A percentile compares a stretch with the other conserved stretches of the same genome.
These are phyloP conservation scores for Waltergamsia citrina DNA, from an alignment of 2,329 filamentous ascomycete species.

Conservation along the genomic window DNA sequence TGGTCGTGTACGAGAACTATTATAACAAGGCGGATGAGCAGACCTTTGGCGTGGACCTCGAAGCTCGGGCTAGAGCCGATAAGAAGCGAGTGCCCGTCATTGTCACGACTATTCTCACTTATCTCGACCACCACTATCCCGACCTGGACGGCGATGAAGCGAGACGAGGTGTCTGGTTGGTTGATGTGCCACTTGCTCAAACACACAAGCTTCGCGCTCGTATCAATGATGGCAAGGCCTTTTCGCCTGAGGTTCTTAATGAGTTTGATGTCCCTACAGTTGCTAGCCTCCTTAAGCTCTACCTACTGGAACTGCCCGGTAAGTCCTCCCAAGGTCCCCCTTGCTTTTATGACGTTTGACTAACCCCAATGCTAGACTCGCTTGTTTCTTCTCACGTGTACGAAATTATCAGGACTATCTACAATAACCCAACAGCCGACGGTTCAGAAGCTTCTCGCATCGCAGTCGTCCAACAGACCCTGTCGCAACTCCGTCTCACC, in stretches of 20 bases:
- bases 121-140: slow-evolving; percentile 92
- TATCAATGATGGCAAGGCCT: slow-evolving; percentile 79
- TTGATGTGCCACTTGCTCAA: slow-evolving; percentile 77
- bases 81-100: slow-evolving; percentile 91
- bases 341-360: background rate
- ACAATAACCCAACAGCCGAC: slow-evolving; percentile 71
- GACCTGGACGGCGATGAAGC: slow-evolving; percentile 95
- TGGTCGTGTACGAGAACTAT: slow-evolving; percentile 95
- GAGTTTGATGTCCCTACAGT: slow-evolving; percentile 93
- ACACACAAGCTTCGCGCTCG: slow-evolving; percentile 75
- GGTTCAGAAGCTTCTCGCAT: slow-evolving; percentile 70
- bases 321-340: slow-evolving; percentile 26
- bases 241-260: slow-evolving; percentile 66
- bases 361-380: slow-evolving; percentile 57
- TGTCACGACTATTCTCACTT: slow-evolving; percentile 87
- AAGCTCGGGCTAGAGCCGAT: slow-evolving; percentile 85
- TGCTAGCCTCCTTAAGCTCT: slow-evolving; percentile 85
- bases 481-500: slow-evolving; percentile 86
- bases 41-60: slow-evolving; percentile 96
- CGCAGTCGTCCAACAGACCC: slow-evolving; percentile 87
- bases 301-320: slow-evolving; percentile 91
- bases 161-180: slow-evolving; percentile 84
- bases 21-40: slow-evolving; percentile 98
- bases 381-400: slow-evolving; percentile 96
- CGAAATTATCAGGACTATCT: slow-evolving; percentile 97